These are phyloP conservation scores for Linum tenue DNA, from an alignment of 345 rosid species.

Conservation along the genomic window DNA sequence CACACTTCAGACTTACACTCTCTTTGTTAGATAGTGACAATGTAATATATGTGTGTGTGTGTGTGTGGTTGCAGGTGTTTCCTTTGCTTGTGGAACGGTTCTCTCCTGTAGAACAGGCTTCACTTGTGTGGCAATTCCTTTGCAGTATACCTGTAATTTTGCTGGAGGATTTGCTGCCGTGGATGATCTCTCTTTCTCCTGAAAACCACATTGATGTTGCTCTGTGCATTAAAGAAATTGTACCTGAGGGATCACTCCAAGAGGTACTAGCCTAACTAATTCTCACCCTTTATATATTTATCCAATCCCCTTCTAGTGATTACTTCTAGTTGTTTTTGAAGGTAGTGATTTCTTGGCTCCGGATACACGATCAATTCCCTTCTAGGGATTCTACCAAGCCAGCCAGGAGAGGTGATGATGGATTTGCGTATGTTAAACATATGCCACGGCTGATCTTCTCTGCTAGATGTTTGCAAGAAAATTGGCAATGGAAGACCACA, in stretches of 20 bases:
- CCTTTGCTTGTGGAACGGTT: slow-evolving; percentile 50
- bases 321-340: slow-evolving; percentile 22
- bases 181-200: slow-evolving; percentile 47
- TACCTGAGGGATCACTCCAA: slow-evolving; percentile 45
- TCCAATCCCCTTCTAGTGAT: slow-evolving; percentile 14
- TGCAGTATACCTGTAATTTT: slow-evolving; percentile 57
- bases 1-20: not conserved
- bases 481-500: slow-evolving; percentile 20
- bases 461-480: slow-evolving; percentile 24
- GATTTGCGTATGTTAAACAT: slow-evolving; percentile 17
- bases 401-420: slow-evolving; percentile 21
- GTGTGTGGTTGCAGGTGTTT: slow-evolving; percentile 44
- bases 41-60: not conserved
- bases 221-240: slow-evolving; percentile 31
- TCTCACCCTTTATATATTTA: slow-evolving; percentile 5
- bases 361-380: slow-evolving; percentile 19
- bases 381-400: slow-evolving; percentile 17
- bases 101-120: slow-evolving; percentile 48
- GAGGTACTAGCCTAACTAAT: slow-evolving; percentile 39
- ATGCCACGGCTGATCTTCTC: slow-evolving; percentile 14
- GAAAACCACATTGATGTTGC: slow-evolving; percentile 31
- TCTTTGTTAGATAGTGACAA: not conserved
- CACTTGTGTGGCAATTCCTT: slow-evolving; percentile 53
- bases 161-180: slow-evolving; percentile 53
- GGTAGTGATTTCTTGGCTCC: slow-evolving; percentile 54